These are phyloP conservation scores for Candida sphagnicola DNA, from an alignment of 805 yeast genomes.

Conservation along the genomic window DNA sequence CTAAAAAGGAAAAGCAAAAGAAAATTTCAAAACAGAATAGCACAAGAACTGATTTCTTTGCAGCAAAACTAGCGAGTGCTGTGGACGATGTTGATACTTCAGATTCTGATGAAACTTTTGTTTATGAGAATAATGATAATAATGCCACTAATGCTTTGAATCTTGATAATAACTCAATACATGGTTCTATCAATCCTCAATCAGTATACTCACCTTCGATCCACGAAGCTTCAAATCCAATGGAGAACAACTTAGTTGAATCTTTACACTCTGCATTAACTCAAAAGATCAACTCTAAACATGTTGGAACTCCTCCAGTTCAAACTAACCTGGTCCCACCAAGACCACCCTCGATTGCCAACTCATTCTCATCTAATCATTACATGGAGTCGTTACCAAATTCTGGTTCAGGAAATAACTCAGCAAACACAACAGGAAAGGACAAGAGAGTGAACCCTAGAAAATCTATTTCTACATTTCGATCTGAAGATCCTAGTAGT, in stretches of 20 bases:
- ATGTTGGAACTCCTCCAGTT: conserved; percentile 1
- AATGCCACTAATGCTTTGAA: conserved; percentile 23
- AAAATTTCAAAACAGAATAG: conserved; percentile 47
- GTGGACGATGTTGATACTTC: conserved; percentile 85
- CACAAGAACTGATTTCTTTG: conserved; percentile 87
- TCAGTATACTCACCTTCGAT: conserved; percentile 4
- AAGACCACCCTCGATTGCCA: conserved; percentile 15
- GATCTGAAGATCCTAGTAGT: conserved; percentile 5
- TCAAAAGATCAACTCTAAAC: conserved; percentile 7
- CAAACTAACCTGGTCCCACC: conserved; percentile 4
- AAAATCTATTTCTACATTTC: conserved; percentile 9
- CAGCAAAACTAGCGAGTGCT: conserved; percentile 91
- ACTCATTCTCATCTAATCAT: conserved; percentile 20
- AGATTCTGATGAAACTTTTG: conserved; percentile 93
- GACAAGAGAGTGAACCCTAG: conserved; percentile 9
- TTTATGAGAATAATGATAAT: conserved; percentile 60
- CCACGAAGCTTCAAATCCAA: conserved; percentile 1
- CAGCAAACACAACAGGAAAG: conserved; percentile 1
- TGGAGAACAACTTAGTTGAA: background rate
- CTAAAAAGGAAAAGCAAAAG: conserved; percentile 19
- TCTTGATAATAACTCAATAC: conserved; percentile 10
- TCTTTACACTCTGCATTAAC: background rate
- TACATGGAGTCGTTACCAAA: conserved; percentile 14
- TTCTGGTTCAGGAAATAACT: conserved; percentile 6
- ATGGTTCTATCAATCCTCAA: conserved; percentile 6